Evolutionary conservation across 1,284 basidiomycete species (phyloP), one percentile per base, ranked within the genome.

Genomic region (Somion occarium): DNA sequence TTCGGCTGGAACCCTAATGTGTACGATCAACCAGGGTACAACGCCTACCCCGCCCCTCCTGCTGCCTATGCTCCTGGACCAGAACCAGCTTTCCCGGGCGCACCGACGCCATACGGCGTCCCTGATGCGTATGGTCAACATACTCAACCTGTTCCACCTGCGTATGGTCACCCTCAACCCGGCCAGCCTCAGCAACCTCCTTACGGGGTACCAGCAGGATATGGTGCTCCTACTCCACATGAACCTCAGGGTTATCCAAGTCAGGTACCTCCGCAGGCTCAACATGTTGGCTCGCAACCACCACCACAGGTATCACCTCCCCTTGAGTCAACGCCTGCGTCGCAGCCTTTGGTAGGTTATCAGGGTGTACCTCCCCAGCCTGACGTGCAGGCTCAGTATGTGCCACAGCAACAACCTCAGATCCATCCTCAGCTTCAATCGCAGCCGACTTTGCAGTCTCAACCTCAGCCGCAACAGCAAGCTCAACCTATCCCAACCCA

Each of bases 11-110:
- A 73, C 61, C 59, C 69, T 0, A 53, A 62, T 1, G 62, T 66
- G 3, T 81, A 79, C 59, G 75, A 76, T 2, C 78, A 78, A 49
- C 69, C 73, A 24, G 72, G 70, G 1, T 80, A 80, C 59, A 69
- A 59, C 45, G 65, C 66, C 0, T 71, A 61, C 52, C 68, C 75
- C 23, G 57, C 67, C 1, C 64, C 69, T 23, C 49, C 67, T 11
- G 54, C 64, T 15, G 63, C 68, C 18, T 75, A 71, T 53, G 49
- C 59, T 46, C 65, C 61, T 26, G 53, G 56, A 9, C 54, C 68
- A 0, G 44, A 23, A 39, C 47, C 47, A 2, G 20, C 53, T 5
- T 44, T 44, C 20, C 41, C 49, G 2, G 19, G 26, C 23, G 46
- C 38, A 3, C 27, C 51, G 4, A 15, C 38, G 1, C 49, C 51